phyloP scores from a whole-genome alignment of 306 rosid species.

The Pterocarpus macrocarpus region DNA sequence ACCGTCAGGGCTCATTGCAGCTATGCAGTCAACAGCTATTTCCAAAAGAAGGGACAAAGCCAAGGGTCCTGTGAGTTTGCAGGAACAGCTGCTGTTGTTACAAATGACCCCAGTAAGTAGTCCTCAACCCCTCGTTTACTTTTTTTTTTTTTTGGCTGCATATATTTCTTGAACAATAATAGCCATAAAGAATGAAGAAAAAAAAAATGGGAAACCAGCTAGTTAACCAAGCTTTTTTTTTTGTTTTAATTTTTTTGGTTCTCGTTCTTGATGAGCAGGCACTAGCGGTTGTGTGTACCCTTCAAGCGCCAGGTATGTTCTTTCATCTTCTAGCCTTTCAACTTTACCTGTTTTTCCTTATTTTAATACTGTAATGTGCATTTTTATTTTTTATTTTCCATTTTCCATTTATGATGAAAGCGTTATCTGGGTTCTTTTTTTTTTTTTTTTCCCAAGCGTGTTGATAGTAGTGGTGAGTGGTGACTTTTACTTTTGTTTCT shows the following conservation, averaged over 20 bases:
- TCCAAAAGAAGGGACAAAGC: conserved; percentile 77
- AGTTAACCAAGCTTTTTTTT: not conserved
- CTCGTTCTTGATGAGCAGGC: conserved; percentile 62
- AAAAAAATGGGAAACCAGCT: not conserved
- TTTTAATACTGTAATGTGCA: not conserved
- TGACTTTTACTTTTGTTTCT: conserved; percentile 34
- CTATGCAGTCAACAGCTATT: conserved; percentile 87
- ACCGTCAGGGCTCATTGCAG: conserved; percentile 74
- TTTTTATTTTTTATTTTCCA: not conserved
- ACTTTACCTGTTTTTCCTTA: not conserved
- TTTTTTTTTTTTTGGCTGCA: not conserved
- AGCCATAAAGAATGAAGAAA: too few species aligned
- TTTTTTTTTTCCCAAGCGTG: not conserved
- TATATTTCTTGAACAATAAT: not conserved
- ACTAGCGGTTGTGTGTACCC: conserved; percentile 72
- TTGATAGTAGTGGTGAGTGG: conserved; percentile 4
- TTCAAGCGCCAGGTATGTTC: conserved; percentile 74
- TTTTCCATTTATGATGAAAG: not conserved
- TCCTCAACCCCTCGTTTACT: not conserved
- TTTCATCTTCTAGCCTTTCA: not conserved
- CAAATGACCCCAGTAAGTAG: conserved; percentile 79
- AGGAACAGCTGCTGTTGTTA: conserved; percentile 58
- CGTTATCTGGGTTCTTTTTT: not conserved
- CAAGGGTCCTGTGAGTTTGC: conserved; percentile 82
- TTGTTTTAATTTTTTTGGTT: not conserved